These are phyloP conservation scores for Kwoniella dejecticola DNA, from an alignment of 768 basidiomycete species.

Conservation along the genomic window DNA sequence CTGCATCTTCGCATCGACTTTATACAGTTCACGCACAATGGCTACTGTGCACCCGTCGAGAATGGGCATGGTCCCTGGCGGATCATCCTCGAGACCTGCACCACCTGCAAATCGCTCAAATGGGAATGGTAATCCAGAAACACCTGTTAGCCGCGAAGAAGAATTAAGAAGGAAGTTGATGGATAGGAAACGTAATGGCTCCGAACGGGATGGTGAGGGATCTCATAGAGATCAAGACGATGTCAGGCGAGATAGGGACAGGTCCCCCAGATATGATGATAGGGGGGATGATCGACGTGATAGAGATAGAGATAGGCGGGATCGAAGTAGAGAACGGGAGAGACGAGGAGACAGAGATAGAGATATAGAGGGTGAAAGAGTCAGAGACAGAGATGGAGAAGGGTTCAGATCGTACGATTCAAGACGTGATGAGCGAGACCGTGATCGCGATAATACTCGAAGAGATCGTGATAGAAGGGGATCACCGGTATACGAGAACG, in stretches of 20 bases:
- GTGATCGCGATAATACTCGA: constrained; percentile 9
- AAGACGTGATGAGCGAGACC: constrained; percentile 10
- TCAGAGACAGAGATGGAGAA: constrained; percentile 13
- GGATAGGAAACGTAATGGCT: constrained; percentile 10
- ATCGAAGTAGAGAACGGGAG: not conserved
- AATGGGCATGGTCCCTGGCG: constrained; percentile 42
- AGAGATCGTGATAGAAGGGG: constrained; percentile 5
- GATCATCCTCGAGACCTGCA: constrained; percentile 6
- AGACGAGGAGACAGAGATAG: too few species aligned
- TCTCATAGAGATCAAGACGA: constrained; percentile 7
- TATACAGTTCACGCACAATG: constrained; percentile 22
- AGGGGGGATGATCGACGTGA: constrained; percentile 11
- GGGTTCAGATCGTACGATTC: constrained; percentile 21
- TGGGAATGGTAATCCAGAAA: constrained; percentile 1
- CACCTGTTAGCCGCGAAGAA: constrained; percentile 28
- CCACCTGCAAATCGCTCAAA: constrained; percentile 10
- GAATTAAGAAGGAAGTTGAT: constrained; percentile 32
- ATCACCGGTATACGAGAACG: too few species aligned
- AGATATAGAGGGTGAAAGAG: constrained; percentile 1
- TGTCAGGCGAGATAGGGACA: constrained; percentile 1
- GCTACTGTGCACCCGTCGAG: constrained; percentile 52
- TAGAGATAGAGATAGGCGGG: constrained; percentile 2
- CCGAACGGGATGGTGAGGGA: not conserved
- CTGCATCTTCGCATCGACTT: too few species aligned
- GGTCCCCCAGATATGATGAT: not conserved